These are phyloP conservation scores for Lactarius pseudohatsudake DNA, from an alignment of 768 basidiomycete genomes.

Conservation along the genomic window DNA sequence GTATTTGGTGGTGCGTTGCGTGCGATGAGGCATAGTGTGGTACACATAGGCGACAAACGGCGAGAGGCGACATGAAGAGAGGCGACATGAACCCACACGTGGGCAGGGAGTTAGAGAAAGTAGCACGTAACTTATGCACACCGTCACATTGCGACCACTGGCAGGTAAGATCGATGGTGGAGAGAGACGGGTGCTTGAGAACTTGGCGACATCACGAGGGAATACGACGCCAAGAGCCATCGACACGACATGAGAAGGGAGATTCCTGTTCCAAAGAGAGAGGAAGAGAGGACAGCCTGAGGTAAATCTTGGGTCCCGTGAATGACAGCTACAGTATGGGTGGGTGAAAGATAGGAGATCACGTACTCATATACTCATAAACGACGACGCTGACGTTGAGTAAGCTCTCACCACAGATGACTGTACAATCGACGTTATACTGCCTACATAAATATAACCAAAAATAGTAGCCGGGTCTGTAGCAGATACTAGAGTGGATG, in stretches of 20 bases:
- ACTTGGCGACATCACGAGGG: constrained; percentile 80
- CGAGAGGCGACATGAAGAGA: constrained; percentile 90
- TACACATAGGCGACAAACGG: constrained; percentile 98
- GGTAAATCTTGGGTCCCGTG: constrained; percentile 80
- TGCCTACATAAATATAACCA: constrained; percentile 91
- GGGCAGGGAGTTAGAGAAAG: constrained; percentile 90
- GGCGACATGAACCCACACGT: constrained; percentile 98
- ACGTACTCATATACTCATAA: constrained; percentile 82
- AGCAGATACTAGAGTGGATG: constrained; percentile 82
- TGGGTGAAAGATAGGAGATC: background rate
- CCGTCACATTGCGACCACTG: constrained; percentile 64
- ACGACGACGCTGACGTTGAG: constrained; percentile 99
- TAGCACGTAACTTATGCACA: constrained; percentile 81
- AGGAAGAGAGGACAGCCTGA: constrained; percentile 55
- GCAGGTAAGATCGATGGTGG: constrained; percentile 93
- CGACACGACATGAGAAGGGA: constrained; percentile 58
- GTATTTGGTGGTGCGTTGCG: constrained; percentile 92
- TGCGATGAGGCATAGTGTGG: constrained; percentile 96
- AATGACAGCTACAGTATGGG: constrained; percentile 38
- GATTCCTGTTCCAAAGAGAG: constrained; percentile 93
- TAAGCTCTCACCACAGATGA: constrained; percentile 97
- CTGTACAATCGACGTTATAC: constrained; percentile 97
- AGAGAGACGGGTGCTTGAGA: constrained; percentile 91
- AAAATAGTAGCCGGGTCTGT: constrained; percentile 96
- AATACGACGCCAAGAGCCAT: constrained; percentile 92